Percentiles rank a stretch among this genome's conserved stretches.
Evolutionary conservation across 306 rosid genomes (phyloP).

Genomic region (Vicia sativa): DNA sequence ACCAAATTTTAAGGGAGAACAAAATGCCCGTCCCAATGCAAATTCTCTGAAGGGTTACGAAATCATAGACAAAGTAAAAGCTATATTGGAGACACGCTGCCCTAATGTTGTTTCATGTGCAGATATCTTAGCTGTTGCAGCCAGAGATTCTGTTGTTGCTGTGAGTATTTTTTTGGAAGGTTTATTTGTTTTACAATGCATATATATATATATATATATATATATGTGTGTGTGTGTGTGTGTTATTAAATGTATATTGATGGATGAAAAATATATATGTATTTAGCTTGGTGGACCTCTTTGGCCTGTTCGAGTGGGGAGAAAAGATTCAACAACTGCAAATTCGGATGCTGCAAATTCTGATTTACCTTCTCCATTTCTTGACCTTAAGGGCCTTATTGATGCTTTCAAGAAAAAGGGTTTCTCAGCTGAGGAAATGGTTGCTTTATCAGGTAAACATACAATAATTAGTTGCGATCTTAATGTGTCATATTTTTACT

Average conservation of each 20-base stretch:
- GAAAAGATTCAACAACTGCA: constrained; percentile 64
- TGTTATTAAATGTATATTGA: too few species aligned
- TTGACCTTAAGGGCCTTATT: constrained; percentile 42
- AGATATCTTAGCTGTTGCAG: constrained; percentile 60
- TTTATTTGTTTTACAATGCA: too few species aligned
- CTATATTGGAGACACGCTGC: constrained; percentile 36
- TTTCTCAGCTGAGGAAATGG: constrained; percentile 50
- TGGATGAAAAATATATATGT: constrained; percentile 7
- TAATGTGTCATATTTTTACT: too few species aligned
- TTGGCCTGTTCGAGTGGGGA: constrained; percentile 50
- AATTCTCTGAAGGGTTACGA: constrained; percentile 61
- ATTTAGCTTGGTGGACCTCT: constrained; percentile 52
- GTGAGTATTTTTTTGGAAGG: constrained; percentile 34
- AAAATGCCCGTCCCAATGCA: constrained; percentile 46
- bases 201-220: too few species aligned
- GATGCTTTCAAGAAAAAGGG: constrained; percentile 49
- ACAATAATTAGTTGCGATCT: not conserved
- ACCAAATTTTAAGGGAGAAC: constrained; percentile 49
- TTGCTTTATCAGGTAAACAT: constrained; percentile 34
- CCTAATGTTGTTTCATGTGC: constrained; percentile 59
- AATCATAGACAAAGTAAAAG: constrained; percentile 50
- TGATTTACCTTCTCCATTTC: constrained; percentile 45
- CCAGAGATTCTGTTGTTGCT: constrained; percentile 53
- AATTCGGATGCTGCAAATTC: constrained; percentile 42
- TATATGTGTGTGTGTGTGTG: too few species aligned